Percentiles rank a stretch among this genome's conserved stretches.
These are phyloP conservation scores for Aschersonia sp. DNA, from an alignment of 2,329 filamentous ascomycete species.

Conservation along the genomic window DNA sequence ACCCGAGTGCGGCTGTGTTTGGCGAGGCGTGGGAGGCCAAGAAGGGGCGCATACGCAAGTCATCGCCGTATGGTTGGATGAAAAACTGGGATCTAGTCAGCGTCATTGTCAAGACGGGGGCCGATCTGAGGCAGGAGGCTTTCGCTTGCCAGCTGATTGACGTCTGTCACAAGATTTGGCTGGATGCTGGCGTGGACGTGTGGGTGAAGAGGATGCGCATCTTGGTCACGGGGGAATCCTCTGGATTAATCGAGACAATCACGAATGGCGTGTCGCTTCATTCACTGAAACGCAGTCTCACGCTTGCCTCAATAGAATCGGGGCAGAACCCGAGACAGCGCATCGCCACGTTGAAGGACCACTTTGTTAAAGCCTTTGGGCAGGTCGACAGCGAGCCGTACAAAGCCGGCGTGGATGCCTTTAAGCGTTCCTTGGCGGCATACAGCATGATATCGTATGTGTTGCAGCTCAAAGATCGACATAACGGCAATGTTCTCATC, in stretches of 20 bases:
- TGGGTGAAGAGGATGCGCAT: constrained; percentile 86
- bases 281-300: constrained; percentile 69
- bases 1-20: constrained; percentile 74
- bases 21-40: constrained; percentile 78
- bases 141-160: constrained; percentile 77
- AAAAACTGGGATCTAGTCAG: constrained; percentile 81
- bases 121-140: constrained; percentile 69
- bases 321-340: constrained; percentile 59
- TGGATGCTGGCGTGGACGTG: constrained; percentile 59
- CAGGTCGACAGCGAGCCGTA: constrained; percentile 54
- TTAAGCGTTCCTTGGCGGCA: constrained; percentile 67
- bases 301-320: constrained; percentile 57
- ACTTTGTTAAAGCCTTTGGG: constrained; percentile 70
- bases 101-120: constrained; percentile 78
- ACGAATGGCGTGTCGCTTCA: constrained; percentile 81
- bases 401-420: constrained; percentile 58
- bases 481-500: constrained; percentile 77
- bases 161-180: constrained; percentile 71
- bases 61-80: constrained; percentile 77
- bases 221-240: constrained; percentile 71
- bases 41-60: constrained; percentile 69
- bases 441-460: constrained; percentile 79
- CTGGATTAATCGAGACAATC: constrained; percentile 74
- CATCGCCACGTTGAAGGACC: constrained; percentile 68
- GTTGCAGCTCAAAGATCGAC: constrained; percentile 70